A percentile compares a stretch with the other conserved stretches of the same genome.
phyloP scores from a whole-genome alignment of 345 rosid genomes.

The Abelmoschus esculentus region DNA sequence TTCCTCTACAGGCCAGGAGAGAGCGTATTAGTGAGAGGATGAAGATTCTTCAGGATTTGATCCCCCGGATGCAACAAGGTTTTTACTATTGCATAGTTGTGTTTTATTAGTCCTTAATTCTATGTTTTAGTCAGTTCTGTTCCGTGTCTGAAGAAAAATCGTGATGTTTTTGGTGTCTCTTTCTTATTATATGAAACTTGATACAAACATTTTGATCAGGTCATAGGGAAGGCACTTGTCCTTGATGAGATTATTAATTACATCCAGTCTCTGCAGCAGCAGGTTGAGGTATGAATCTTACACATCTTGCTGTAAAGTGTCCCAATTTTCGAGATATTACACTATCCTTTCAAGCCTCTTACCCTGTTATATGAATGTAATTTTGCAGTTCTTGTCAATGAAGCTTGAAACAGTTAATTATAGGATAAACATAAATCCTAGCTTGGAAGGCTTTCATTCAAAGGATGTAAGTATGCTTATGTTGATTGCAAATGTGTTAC shows the following conservation, averaged over 20 bases:
- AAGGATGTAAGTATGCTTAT: slow-evolving; percentile 55
- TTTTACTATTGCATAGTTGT: background rate
- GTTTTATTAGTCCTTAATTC: background rate
- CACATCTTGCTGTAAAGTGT: background rate
- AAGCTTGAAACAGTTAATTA: slow-evolving; percentile 54
- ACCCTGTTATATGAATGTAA: slow-evolving; percentile 8
- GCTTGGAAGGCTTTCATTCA: slow-evolving; percentile 1
- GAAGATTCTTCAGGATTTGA: background rate
- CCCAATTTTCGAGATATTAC: too few species aligned
- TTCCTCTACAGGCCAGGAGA: slow-evolving; percentile 2
- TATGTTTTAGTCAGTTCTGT: background rate
- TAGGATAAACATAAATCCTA: slow-evolving; percentile 23
- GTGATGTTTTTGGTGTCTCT: background rate
- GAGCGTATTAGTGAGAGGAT: background rate
- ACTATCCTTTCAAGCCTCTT: background rate
- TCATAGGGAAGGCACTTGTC: slow-evolving; percentile 94
- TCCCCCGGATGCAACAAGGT: slow-evolving; percentile 4
- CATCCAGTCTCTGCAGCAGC: slow-evolving; percentile 42
- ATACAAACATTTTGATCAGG: slow-evolving; percentile 31
- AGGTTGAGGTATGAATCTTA: slow-evolving; percentile 67
- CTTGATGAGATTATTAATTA: slow-evolving; percentile 70
- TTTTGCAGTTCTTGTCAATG: slow-evolving; percentile 79
- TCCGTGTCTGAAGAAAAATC: background rate
- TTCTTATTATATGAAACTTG: background rate
- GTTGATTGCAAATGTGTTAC: too few species aligned